Conservation (phyloP, 345 rosid genomes). For the Salix caprea region DNA sequence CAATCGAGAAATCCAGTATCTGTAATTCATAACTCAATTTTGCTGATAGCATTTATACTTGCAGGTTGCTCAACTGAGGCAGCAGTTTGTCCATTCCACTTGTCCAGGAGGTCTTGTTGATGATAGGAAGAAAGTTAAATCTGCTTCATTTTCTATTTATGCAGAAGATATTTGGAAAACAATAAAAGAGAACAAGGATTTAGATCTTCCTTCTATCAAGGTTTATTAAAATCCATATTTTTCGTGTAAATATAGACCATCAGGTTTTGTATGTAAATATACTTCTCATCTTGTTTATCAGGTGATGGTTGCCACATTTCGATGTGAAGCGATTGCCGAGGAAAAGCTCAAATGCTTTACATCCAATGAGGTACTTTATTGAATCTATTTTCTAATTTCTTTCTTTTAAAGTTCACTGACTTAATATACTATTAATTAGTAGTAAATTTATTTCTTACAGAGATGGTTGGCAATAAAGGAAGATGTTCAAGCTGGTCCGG, state of each 20-base stretch:
- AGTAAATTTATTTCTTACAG: constrained; percentile 6
- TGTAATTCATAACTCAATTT: no score
- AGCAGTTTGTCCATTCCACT: constrained; percentile 31
- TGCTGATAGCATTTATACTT: no score
- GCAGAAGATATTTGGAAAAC: constrained; percentile 31
- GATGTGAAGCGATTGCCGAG: constrained; percentile 36
- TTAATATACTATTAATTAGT: not conserved
- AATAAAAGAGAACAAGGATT: constrained; percentile 34
- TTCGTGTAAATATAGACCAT: not conserved
- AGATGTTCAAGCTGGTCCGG: constrained; percentile 16
- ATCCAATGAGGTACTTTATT: constrained; percentile 23
- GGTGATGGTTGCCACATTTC: constrained; percentile 39
- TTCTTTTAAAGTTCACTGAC: not conserved
- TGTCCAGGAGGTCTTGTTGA: constrained; percentile 40
- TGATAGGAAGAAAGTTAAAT: constrained; percentile 30
- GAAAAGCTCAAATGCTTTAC: constrained; percentile 21
- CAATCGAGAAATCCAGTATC: no score
- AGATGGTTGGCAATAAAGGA: constrained; percentile 30
- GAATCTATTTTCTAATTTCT: not conserved
- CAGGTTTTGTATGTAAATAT: no score
- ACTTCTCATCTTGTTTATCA: not conserved
- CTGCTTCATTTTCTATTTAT: constrained; percentile 34
- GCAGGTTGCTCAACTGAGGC: constrained; percentile 36
- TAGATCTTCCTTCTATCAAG: constrained; percentile 38
- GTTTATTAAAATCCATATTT: not conserved